Base-by-base conservation (phyloP, 768 basidiomycete species). In the Tremella fuciformis region DNA sequence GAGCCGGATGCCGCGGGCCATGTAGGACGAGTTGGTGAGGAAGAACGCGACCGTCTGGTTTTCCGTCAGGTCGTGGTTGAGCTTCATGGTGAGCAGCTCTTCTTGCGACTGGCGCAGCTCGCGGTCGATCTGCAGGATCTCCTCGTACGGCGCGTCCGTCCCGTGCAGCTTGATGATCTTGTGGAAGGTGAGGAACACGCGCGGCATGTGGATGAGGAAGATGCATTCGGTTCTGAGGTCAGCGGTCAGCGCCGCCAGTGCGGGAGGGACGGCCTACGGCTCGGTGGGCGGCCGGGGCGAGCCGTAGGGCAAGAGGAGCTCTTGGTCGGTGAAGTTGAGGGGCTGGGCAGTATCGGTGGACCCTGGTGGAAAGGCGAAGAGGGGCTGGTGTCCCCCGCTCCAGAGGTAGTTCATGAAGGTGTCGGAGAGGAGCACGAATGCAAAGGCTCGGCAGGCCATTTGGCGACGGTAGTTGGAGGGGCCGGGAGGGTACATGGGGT, bases 401-500 rank as follows among this genome's bases (percentile, higher is more conserved):
- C 49, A 29, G 15, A 50, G 16, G 53, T 22, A 55, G 42, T 18
- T 21, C 53, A 22, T 18, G 37, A 56, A 56, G 1, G 55, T 48
- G 44, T 56, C 55, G 47, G 48, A 34, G 26, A 48, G 29, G 21
- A 48, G 21, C 13, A 48, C 25, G 19, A 47, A 26, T 13, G 22
- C 13, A 19, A 48, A 56, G 3, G 47, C 47, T 16, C 55, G 11
- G 8, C 19, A 15, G 13, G 44, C 42, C 13, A 56, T 48, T 29
- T 56, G 41, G 16, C 42, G 55, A 11, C 16, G 13, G 42, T 56
- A 56, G 3, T 25, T 46, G 13, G 55, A 46, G n/a, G 22, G n/a
- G 13, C 24, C 22, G 3, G 42, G 55, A n/a, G 55, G 55, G 44
- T 48, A 46, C 44, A 46, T 46, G 25, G 55, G 55, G 22, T 56